Percentiles rank a stretch among this genome's conserved stretches.
Evolutionary conservation across 371 early-diverging fungal species (phyloP).

Genomic region (Circinella minor): DNA sequence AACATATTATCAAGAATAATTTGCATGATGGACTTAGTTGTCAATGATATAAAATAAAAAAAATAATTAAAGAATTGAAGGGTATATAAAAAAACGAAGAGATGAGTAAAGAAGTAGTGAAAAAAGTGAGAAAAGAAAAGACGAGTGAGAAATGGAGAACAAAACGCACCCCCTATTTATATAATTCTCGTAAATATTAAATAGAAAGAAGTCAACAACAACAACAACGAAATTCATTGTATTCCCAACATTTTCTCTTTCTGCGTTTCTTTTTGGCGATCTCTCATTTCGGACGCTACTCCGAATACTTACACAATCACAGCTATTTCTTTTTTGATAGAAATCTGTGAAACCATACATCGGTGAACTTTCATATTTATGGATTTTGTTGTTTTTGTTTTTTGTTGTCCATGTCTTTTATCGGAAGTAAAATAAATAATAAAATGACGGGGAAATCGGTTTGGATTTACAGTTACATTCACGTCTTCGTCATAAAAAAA

Average conservation of each 20-base stretch:
- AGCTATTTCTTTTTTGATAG: not conserved
- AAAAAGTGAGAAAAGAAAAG: not conserved
- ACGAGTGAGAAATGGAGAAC: slow-evolving; percentile 6
- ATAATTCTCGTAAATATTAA: not conserved
- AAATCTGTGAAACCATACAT: not conserved
- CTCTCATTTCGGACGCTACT: slow-evolving; percentile 13
- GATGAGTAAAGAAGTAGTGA: no score
- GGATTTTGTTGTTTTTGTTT: not conserved
- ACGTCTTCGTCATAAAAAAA: no score
- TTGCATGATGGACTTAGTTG: slow-evolving; percentile 9
- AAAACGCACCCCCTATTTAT: slow-evolving; percentile 11
- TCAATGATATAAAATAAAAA: not conserved
- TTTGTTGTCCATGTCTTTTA: no score
- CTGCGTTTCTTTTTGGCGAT: slow-evolving; percentile 6
- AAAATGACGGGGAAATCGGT: no score
- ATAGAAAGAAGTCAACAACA: not conserved
- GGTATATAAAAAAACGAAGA: not conserved
- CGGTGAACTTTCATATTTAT: slow-evolving; percentile 6
- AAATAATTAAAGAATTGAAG: slow-evolving; percentile 1
- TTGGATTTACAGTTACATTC: no score
- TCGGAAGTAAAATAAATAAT: no score
- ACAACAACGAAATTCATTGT: slow-evolving; percentile 18
- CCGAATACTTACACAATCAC: slow-evolving; percentile 10
- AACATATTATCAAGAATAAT: slow-evolving; percentile 10
- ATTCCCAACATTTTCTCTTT: not conserved